phyloP scores from a whole-genome alignment of 495 filamentous ascomycete genomes.

The Aspergillus cavernicola region DNA sequence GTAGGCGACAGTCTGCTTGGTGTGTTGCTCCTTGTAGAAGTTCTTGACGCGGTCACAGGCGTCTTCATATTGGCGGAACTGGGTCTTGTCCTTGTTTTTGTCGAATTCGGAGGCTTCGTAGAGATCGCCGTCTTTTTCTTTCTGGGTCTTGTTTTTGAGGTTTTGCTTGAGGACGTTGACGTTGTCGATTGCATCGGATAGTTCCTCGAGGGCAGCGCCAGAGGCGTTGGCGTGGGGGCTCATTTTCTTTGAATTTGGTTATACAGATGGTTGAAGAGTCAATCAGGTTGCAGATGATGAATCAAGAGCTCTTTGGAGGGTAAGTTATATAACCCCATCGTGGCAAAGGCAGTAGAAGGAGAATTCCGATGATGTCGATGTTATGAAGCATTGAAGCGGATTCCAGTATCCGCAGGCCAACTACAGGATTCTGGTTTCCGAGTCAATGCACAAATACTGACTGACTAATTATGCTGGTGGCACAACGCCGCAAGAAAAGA shows the following conservation, averaged over 20 bases:
- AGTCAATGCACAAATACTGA: too few species aligned
- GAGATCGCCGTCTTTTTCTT: constrained; percentile 51
- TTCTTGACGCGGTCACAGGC: constrained; percentile 75
- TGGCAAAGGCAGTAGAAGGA: background rate
- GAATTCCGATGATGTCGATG: background rate
- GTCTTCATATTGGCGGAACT: constrained; percentile 75
- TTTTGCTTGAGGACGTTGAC: constrained; percentile 72
- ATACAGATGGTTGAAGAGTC: constrained; percentile 20
- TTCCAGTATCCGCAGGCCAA: constrained; percentile 23
- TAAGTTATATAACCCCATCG: constrained; percentile 2
- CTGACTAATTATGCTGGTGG: too few species aligned
- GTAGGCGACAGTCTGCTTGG: constrained; percentile 80
- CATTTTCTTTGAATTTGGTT: constrained; percentile 29
- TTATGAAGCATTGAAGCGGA: constrained; percentile 15
- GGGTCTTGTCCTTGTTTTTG: constrained; percentile 71
- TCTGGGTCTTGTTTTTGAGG: constrained; percentile 36
- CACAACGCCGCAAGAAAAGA: too few species aligned
- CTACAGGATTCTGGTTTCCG: constrained; percentile 13
- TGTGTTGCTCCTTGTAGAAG: constrained; percentile 83
- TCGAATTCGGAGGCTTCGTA: constrained; percentile 67
- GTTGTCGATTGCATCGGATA: constrained; percentile 74
- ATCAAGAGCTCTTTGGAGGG: background rate
- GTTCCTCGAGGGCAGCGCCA: constrained; percentile 71
- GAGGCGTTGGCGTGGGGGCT: constrained; percentile 38
- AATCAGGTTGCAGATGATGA: background rate